Base-by-base conservation (phyloP, 169 alveolate species). In the Eimeria acervulina region DNA sequence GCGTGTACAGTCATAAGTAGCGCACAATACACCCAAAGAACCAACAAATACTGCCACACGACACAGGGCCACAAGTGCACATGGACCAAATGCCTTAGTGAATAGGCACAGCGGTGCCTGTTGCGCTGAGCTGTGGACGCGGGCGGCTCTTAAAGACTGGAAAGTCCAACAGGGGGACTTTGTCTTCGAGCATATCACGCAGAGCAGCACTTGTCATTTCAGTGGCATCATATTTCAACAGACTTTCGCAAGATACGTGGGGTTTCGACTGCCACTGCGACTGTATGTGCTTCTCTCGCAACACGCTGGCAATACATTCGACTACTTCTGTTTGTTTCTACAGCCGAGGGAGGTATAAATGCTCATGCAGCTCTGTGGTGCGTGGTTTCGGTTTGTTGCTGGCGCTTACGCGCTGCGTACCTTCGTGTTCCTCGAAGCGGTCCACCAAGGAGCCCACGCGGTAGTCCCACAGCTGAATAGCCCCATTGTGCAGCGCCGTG, bases 381-480 rank as follows among this genome's bases (percentile, higher is more conserved):
- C 26, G 31, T 31, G 80, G 44, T 42, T 68, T 31, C 33, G 59
- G 42, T 17, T 26, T 90, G 44, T 12, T 15, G 80, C 23, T 36
- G 21, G 33, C 19, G 95, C 10, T 19, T 36, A 7, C 68, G 83
- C 38, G 52, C 78, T 26, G 38, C 95, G 40, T 70, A 95, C 97
- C 97, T 38, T 96, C 95, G 40, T 96, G 96, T 63, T 94, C 97
- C 76, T 95, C 97, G 68, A 97, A 97, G 63, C 92, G 90, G 91
- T 96, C 98, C 47, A 96, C 97, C 84, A 97, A 91, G 31, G 97
- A 83, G 21, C 98, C 98, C 47, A 96, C 93, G 61, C 98, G 97
- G 96, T 99, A 99, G 96, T 99, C 99, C 99, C 99, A 99, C 13
- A 99, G 98, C 80, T 98, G 98, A 63, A 99, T 99, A 51, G 98